A percentile compares a stretch with the other conserved stretches of the same genome.
phyloP scores from a whole-genome alignment of 1,284 basidiomycete species.

The Cystobasidium pallidum region DNA sequence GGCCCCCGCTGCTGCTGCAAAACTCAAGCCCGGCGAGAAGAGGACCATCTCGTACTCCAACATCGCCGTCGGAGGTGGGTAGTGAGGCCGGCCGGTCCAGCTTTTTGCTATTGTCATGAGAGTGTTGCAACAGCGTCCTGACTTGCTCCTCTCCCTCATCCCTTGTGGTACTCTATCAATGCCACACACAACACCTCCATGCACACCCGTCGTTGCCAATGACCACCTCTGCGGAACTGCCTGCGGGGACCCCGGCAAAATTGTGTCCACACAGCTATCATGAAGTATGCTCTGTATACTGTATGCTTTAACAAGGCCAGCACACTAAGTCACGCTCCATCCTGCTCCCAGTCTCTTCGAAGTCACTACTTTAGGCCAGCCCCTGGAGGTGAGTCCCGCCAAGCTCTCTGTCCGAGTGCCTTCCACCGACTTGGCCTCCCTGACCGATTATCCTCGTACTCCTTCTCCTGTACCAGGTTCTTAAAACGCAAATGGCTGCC shows the following conservation, averaged over 20 bases:
- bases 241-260: slow-evolving; percentile 15
- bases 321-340: slow-evolving; percentile 5
- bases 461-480: slow-evolving; percentile 57
- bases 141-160: no score
- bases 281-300: slow-evolving; percentile 22
- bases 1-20: slow-evolving; percentile 65
- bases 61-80: slow-evolving; percentile 83
- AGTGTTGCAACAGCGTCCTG: no score
- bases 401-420: background rate
- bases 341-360: slow-evolving; percentile 53
- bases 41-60: slow-evolving; percentile 93
- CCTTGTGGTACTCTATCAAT: no score
- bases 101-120: no score
- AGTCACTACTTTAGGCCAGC: slow-evolving; percentile 98
- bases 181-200: background rate
- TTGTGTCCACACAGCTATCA: slow-evolving; percentile 32
- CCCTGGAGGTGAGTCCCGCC: slow-evolving; percentile 70
- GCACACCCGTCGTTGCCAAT: no score
- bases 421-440: background rate
- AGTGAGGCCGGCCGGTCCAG: background rate
- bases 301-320: no score
- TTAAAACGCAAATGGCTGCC: slow-evolving; percentile 98
- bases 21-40: slow-evolving; percentile 72
- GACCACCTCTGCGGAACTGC: slow-evolving; percentile 31
- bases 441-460: background rate